These are phyloP conservation scores for Naganishia sp. DNA, from an alignment of 1,284 basidiomycete species.

Conservation along the genomic window DNA sequence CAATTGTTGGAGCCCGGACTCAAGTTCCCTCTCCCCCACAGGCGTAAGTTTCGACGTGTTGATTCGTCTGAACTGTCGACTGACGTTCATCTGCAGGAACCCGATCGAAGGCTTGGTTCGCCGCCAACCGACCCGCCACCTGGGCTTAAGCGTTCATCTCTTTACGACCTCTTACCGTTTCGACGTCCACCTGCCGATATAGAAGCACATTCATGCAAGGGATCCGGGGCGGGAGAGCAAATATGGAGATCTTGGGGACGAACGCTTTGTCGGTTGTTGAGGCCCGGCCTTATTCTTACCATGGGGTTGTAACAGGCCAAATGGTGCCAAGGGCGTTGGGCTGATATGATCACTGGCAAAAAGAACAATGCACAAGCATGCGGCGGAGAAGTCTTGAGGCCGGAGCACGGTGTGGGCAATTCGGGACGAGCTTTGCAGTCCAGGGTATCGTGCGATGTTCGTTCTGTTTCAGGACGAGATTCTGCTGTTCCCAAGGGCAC, in stretches of 20 bases:
- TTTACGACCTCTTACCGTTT: constrained; percentile 16
- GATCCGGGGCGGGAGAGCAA: background rate
- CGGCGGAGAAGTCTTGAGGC: no score
- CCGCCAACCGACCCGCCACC: constrained; percentile 55
- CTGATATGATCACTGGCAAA: constrained; percentile 28
- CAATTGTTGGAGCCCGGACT: constrained; percentile 87
- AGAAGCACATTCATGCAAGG: background rate
- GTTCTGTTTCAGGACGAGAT: no score
- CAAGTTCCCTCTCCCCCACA: constrained; percentile 98
- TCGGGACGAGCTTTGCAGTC: no score
- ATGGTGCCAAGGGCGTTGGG: constrained; percentile 20
- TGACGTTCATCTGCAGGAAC: constrained; percentile 37
- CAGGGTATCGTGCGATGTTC: no score
- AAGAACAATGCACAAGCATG: constrained; percentile 19
- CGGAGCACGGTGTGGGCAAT: no score
- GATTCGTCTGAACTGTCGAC: no score
- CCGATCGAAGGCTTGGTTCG: constrained; percentile 56
- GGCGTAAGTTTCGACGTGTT: constrained; percentile 50
- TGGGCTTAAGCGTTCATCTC: constrained; percentile 46
- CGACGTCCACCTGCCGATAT: constrained; percentile 20
- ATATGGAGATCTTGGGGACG: background rate
- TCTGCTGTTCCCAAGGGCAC: no score
- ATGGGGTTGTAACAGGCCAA: constrained; percentile 23
- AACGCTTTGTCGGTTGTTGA: constrained; percentile 19
- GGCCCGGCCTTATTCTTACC: constrained; percentile 16